These are phyloP conservation scores for Populus nigra DNA, from an alignment of 345 rosid species.

Conservation along the genomic window DNA sequence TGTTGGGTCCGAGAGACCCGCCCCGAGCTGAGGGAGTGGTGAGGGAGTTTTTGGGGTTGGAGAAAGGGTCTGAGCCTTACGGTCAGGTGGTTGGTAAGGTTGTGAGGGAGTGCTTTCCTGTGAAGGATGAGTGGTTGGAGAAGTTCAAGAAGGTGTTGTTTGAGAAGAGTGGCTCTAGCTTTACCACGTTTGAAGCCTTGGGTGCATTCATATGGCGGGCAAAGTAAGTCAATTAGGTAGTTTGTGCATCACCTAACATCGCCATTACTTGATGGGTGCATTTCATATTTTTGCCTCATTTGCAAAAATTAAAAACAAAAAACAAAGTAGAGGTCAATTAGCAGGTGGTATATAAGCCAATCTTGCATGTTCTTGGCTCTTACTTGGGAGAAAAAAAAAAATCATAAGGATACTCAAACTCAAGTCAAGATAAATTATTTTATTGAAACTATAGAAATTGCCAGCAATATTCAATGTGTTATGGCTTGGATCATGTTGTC, in stretches of 20 bases:
- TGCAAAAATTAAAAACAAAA: too few species aligned
- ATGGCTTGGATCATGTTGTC: neutral
- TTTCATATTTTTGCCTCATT: too few species aligned
- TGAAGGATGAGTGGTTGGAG: conserved; percentile 67
- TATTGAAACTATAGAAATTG: too few species aligned
- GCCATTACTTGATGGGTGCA: too few species aligned
- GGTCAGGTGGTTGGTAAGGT: conserved; percentile 37
- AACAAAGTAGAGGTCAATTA: too few species aligned
- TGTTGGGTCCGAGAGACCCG: conserved; percentile 68
- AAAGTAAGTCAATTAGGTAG: conserved; percentile 48
- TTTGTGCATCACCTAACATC: neutral
- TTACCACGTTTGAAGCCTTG: conserved; percentile 84
- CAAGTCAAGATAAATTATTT: too few species aligned
- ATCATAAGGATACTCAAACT: too few species aligned
- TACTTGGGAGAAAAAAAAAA: too few species aligned
- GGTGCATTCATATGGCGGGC: conserved; percentile 91
- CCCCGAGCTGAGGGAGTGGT: conserved; percentile 53
- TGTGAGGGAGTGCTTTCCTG: conserved; percentile 49
- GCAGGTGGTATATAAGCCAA: too few species aligned
- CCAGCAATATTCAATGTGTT: too few species aligned
- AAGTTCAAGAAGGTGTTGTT: conserved; percentile 46
- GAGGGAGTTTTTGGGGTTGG: conserved; percentile 44
- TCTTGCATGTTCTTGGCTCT: too few species aligned
- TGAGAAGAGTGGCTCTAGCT: conserved; percentile 51
- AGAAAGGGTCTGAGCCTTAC: conserved; percentile 48